phyloP scores from a whole-genome alignment of 495 filamentous ascomycete genomes.

The Neurospora sp. region DNA sequence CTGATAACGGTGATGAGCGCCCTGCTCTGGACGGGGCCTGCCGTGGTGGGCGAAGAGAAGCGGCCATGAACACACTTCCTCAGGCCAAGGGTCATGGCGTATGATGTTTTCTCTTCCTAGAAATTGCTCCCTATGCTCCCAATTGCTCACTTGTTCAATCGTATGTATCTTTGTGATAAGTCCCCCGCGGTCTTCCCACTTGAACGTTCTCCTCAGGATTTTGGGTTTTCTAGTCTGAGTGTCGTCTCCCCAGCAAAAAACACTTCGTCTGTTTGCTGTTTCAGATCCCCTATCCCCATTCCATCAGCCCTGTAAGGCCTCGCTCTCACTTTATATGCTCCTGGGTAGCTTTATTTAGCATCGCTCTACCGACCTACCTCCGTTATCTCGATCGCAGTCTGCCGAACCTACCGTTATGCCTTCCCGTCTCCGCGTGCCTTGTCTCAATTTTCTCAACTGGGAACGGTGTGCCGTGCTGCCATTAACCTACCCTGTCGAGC shows the following conservation, averaged over 20 bases:
- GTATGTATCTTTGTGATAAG: not conserved
- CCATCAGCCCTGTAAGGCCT: not conserved
- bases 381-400: not conserved
- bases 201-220: not conserved
- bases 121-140: not conserved
- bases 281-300: not conserved
- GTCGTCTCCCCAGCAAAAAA: not conserved
- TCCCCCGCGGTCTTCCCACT: not conserved
- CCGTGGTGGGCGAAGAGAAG: not conserved
- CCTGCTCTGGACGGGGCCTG: not conserved
- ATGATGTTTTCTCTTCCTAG: not conserved
- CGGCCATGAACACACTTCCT: not conserved
- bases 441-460: not conserved
- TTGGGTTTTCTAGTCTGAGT: not conserved
- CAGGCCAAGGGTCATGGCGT: not conserved
- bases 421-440: not conserved
- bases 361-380: not conserved
- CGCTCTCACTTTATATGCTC: not conserved
- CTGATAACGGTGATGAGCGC: not conserved
- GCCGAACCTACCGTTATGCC: not conserved
- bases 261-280: not conserved
- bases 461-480: not conserved
- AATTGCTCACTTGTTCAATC: not conserved
- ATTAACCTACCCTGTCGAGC: not conserved
- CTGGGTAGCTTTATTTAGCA: not conserved